phyloP scores from a whole-genome alignment of 257 asterid genomes.

The Capsicum rhomboideum region DNA sequence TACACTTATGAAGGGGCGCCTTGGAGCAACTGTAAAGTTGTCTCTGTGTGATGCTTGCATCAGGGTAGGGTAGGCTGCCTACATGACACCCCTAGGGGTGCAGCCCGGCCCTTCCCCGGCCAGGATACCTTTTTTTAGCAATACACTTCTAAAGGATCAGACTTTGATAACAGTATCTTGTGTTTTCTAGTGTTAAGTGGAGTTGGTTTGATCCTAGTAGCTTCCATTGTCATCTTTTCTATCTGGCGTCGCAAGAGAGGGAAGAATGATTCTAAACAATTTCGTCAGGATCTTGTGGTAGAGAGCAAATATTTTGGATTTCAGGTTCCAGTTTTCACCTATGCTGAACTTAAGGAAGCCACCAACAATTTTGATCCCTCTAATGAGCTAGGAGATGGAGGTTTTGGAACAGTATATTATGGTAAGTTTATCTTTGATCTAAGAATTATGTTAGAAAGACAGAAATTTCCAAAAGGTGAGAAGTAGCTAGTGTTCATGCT shows the following conservation, averaged over 20 bases:
- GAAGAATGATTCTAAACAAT: not conserved
- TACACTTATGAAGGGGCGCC: not conserved
- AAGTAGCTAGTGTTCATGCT: not conserved
- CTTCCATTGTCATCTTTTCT: not conserved
- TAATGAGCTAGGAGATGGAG: conserved; percentile 9
- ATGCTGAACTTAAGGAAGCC: conserved; percentile 1
- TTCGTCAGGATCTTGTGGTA: not conserved
- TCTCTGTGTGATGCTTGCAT: not conserved
- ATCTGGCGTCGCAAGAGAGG: not conserved
- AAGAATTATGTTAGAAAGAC: not conserved
- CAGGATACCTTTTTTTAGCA: not conserved
- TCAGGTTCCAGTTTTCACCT: conserved; percentile 4
- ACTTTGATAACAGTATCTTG: not conserved
- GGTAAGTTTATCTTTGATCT: conserved; percentile 1
- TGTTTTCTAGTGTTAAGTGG: conserved; percentile 15
- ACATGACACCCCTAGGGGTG: not conserved
- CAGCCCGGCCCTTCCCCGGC: not conserved
- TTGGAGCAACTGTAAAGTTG: not conserved
- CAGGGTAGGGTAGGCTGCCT: not conserved
- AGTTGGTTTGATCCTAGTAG: not conserved
- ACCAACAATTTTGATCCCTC: conserved; percentile 1
- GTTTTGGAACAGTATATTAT: conserved; percentile 2
- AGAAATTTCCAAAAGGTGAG: not conserved
- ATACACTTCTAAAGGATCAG: not conserved
- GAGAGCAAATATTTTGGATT: conserved; percentile 4